Conservation (phyloP, 805 yeast species). For the Teunomyces cretensis region DNA sequence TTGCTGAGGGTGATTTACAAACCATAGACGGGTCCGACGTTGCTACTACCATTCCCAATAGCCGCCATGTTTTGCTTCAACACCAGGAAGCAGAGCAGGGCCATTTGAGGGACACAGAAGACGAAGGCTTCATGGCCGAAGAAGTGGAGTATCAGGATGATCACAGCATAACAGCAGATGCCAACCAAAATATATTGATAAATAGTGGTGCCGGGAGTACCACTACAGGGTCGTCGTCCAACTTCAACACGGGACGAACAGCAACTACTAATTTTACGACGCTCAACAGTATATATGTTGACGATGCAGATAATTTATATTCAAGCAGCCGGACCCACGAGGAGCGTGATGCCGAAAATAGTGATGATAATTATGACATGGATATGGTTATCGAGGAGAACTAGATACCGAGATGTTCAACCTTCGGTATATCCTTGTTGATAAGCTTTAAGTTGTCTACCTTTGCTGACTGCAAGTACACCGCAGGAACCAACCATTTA, state of each 20-base stretch:
- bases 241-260: constrained; percentile 16
- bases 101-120: constrained; percentile 8
- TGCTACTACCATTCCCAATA: constrained; percentile 1
- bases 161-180: constrained; percentile 25
- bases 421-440: background rate
- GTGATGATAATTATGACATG: constrained; percentile 34
- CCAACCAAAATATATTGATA: constrained; percentile 17
- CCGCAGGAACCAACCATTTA: constrained; percentile 91
- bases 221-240: constrained; percentile 7
- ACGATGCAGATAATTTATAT: background rate
- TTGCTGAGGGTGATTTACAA: background rate
- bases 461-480: constrained; percentile 76
- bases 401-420: background rate
- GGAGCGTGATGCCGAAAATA: constrained; percentile 8
- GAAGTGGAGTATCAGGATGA: constrained; percentile 47
- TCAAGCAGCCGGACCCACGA: background rate
- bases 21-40: constrained; percentile 1
- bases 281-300: constrained; percentile 5
- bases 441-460: constrained; percentile 49
- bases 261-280: constrained; percentile 17
- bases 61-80: constrained; percentile 1
- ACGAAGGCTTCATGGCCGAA: constrained; percentile 48
- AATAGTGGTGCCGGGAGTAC: constrained; percentile 14
- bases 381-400: constrained; percentile 46
- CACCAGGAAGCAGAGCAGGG: background rate